A percentile compares a stretch with the other conserved stretches of the same genome.
phyloP scores from a whole-genome alignment of 1,284 basidiomycete species.

The Abortiporus biennis region DNA sequence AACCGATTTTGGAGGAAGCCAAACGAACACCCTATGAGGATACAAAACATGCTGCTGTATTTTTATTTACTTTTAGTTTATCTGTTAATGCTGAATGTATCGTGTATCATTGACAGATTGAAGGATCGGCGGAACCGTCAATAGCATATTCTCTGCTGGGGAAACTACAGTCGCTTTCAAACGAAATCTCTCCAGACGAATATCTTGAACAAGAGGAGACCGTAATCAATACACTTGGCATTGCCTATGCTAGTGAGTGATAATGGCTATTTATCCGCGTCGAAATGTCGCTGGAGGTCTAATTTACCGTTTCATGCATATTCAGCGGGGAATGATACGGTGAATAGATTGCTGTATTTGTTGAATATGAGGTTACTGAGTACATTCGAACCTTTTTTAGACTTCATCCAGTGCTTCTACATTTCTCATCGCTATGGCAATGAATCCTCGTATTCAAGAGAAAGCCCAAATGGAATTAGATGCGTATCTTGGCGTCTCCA shows the following conservation, averaged over 20 bases:
- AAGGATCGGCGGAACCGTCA: background rate
- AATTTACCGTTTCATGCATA: background rate
- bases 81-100: background rate
- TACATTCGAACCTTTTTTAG: background rate
- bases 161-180: background rate
- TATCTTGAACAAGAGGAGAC: background rate
- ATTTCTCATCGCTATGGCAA: constrained; percentile 6
- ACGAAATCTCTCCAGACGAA: background rate
- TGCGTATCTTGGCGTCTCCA: background rate
- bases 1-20: background rate
- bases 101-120: background rate
- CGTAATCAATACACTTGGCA: background rate
- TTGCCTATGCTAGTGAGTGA: background rate
- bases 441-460: constrained; percentile 3
- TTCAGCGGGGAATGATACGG: constrained; percentile 2
- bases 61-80: background rate
- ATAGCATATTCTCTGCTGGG: background rate
- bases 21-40: background rate
- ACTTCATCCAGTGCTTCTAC: constrained; percentile 6
- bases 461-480: constrained; percentile 1
- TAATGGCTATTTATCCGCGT: too few species aligned
- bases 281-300: background rate
- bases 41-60: background rate
- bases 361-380: too few species aligned
- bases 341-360: background rate